Evolutionary conservation across 176 grass and related monocot genomes (phyloP).

Genomic region (Eremochloa ophiuroides): DNA sequence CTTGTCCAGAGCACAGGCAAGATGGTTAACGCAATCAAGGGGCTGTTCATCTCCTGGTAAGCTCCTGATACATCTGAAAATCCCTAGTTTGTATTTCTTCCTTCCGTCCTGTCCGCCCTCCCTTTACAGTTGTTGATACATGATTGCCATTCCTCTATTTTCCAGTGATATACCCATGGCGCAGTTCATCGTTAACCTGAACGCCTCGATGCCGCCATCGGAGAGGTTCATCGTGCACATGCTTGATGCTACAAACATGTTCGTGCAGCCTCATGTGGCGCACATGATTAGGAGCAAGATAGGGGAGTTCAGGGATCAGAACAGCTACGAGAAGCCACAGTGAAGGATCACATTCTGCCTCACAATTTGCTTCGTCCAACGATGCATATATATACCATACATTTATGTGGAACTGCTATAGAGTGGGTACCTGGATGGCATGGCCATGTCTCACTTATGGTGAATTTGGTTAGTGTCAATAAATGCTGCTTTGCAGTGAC

Average conservation of each 20-base stretch:
- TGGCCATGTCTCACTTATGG: not conserved
- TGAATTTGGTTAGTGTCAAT: not conserved
- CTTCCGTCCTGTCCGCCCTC: not conserved
- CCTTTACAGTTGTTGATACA: not conserved
- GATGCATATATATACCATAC: not conserved
- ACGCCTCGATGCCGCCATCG: slow-evolving; percentile 62
- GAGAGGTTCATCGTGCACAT: slow-evolving; percentile 87
- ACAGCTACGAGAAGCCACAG: slow-evolving; percentile 75
- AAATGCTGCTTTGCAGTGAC: not conserved
- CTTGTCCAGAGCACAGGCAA: not conserved
- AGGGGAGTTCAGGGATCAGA: slow-evolving; percentile 80
- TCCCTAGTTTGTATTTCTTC: not conserved
- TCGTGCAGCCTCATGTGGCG: slow-evolving; percentile 76
- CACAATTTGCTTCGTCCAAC: not conserved
- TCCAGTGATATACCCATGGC: slow-evolving; percentile 82
- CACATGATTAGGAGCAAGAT: slow-evolving; percentile 74
- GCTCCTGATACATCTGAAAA: not conserved
- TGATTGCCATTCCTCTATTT: not conserved
- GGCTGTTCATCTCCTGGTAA: slow-evolving; percentile 92
- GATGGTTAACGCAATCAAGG: slow-evolving; percentile 95
- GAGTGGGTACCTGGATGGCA: not conserved
- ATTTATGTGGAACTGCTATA: not conserved
- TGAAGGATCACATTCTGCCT: slow-evolving; percentile 20
- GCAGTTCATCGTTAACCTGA: slow-evolving; percentile 82
- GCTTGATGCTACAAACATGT: slow-evolving; percentile 80